Base-by-base conservation (phyloP, 805 yeast species). In the Komagataella kurtzmanii region DNA sequence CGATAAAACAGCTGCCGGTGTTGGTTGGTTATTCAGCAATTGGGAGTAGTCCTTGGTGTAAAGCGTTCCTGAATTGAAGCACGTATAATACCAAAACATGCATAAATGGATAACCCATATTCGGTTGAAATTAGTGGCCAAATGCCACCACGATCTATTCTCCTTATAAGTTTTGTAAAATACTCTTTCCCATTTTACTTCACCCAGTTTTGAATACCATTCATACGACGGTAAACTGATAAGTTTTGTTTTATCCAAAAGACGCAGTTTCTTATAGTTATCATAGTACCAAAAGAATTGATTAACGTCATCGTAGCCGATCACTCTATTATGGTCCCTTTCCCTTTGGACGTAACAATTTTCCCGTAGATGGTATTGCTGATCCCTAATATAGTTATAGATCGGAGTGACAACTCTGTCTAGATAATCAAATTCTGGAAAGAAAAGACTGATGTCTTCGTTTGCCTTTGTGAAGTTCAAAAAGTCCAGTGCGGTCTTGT, bases 301-400 rank as follows among this genome's bases (percentile, higher is more conserved):
- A 56, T 77, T 76, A 44, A 75, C 61, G 56, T 77, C 81, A 58
- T 77, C 81, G 57, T 84, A 65, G 55, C 86, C 76, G 64, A 81
- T 61, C 62, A 81, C 71, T 57, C 76, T 63, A 64, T 73, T 63
- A 71, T 81, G 93, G 67, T 88, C 93, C 58, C 75, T 75, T 59
- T 81, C 89, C 54, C 81, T 78, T 65, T 81, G 78, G 44, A 74
- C 72, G 67, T 75, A 79, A 51, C 68, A 69, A 3, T 83, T 87
- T 48, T 79, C 77, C 18, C 56, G 57, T 52, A 62, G 61, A 56
- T 77, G 79, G 62, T 78, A 83, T 24, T 81, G 84, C 67, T 88
- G 95, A 54, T 76, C 77, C 56, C 84, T 75, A 44, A 86, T 71
- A 61, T 73, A 88, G 51, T 68, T 64, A 68, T 84, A 77, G 17